Evolutionary conservation across 805 yeast species (phyloP), one percentile per base, ranked within the genome.

Genomic region (Kuraishia ogatae): DNA sequence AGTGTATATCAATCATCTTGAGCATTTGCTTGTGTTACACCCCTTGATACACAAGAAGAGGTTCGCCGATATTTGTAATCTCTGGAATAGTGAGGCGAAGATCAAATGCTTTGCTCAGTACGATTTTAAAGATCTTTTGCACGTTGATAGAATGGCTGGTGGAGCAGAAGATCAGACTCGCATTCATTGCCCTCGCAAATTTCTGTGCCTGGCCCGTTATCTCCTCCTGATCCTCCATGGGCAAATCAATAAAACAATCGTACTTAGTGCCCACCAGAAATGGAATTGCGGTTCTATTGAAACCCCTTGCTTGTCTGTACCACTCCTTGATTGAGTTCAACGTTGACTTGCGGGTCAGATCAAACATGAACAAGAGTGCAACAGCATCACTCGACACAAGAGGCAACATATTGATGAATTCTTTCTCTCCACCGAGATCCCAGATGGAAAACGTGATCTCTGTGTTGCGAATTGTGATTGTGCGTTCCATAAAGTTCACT

Each of bases 351-450:
- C 97, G 77, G 1, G 97, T 89, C 56, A 93, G 72, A 70, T 93
- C 98, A 74, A 87, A 93, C 85, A 89, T 83, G 63, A 92, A 91
- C 49, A 93, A 75, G 24, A 93, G 82, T 1, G 97, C 96, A 15
- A 91, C 94, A 0, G 98, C 94, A 58, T 92, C 97, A 60, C 87
- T 84, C 17, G 96, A 86, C 15, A 93, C 97, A 56, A 93, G 75
- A 22, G 97, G 97, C 47, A 94, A 74, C 99, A 93, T 93, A 67
- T 93, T 93, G 54, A 91, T 89, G 71, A 90, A 93, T 69, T 94
- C 97, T 53, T 89, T 81, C 63, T 92, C 96, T 1, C 99, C 99
- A 23, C 99, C 99, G 13, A 93, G 73, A 70, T 93, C 99, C 96
- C 97, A 93, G 35, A 93, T 85, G 22, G 94, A 84, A 66, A 93